A percentile compares a stretch with the other conserved stretches of the same genome.
Conservation (phyloP, 2,329 filamentous ascomycete genomes). For the Tolypocladium album region DNA sequence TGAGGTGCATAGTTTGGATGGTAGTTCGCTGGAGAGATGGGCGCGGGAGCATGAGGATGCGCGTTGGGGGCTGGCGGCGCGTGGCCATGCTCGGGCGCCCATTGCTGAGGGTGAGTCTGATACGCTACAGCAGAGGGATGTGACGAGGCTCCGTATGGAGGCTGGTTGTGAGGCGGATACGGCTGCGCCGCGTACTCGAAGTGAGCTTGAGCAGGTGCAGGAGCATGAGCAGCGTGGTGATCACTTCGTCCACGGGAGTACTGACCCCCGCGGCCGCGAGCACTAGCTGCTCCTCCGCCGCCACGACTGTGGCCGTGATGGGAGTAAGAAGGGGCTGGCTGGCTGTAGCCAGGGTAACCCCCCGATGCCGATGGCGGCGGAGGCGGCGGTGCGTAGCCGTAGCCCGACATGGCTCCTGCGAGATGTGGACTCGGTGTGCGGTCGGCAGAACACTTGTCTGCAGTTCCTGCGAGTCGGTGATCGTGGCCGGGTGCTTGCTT, state of each 20-base stretch:
- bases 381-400: constrained; percentile 44
- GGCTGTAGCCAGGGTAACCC: constrained; percentile 25
- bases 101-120: constrained; percentile 27
- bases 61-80: constrained; percentile 24
- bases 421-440: constrained; percentile 3
- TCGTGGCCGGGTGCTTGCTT: background rate
- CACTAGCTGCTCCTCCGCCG: constrained; percentile 24
- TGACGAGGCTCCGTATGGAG: constrained; percentile 16
- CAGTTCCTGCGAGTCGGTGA: background rate
- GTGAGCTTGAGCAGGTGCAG: constrained; percentile 22
- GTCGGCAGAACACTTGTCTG: constrained; percentile 10
- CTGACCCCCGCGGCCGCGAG: constrained; percentile 29
- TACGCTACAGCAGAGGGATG: constrained; percentile 27
- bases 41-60: constrained; percentile 34
- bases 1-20: constrained; percentile 50
- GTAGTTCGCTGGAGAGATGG: constrained; percentile 42
- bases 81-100: constrained; percentile 26
- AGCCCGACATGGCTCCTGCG: constrained; percentile 29
- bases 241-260: constrained; percentile 26
- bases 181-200: constrained; percentile 33
- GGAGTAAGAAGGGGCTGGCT: constrained; percentile 26
- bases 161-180: constrained; percentile 19
- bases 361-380: constrained; percentile 27
- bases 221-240: constrained; percentile 22
- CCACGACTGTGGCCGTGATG: constrained; percentile 25